phyloP scores from a whole-genome alignment of 2,329 filamentous ascomycete genomes.

The Colletotrichum tanaceti region DNA sequence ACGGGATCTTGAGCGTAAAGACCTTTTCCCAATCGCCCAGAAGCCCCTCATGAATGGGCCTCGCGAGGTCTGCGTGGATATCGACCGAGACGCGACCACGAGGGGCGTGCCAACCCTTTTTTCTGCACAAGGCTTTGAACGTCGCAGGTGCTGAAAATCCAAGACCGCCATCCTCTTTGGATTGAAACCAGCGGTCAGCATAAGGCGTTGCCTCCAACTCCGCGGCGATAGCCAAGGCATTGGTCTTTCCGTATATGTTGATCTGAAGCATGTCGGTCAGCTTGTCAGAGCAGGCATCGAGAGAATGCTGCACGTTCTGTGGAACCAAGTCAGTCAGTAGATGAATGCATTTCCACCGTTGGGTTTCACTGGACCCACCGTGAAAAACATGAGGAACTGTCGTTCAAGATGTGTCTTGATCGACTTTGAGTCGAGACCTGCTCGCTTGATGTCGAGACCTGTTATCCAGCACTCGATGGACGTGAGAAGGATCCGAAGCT shows the following conservation, averaged over 20 bases:
- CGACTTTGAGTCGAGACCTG: neutral
- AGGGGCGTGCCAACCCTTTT: rapidly evolving
- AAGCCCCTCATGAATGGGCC: neutral
- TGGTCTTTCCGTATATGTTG: neutral
- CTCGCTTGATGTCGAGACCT: neutral
- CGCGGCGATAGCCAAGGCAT: neutral
- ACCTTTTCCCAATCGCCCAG: neutral
- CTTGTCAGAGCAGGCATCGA: neutral
- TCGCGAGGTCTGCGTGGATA: neutral
- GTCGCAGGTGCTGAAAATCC: neutral
- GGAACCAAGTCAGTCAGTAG: no score
- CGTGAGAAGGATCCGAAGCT: neutral
- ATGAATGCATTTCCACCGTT: no score
- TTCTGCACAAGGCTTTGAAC: neutral
- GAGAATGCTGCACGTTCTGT: no score
- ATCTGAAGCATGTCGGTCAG: neutral
- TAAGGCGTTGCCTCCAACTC: rapidly evolving
- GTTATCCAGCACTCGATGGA: neutral
- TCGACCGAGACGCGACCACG: neutral
- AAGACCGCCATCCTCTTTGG: neutral
- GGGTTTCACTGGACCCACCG: neutral
- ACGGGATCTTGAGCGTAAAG: neutral
- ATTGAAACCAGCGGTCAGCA: neutral
- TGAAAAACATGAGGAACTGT: neutral
- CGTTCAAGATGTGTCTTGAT: neutral